Evolutionary conservation across 331 rosid species (phyloP).

Genomic region (Rosa hybrid): DNA sequence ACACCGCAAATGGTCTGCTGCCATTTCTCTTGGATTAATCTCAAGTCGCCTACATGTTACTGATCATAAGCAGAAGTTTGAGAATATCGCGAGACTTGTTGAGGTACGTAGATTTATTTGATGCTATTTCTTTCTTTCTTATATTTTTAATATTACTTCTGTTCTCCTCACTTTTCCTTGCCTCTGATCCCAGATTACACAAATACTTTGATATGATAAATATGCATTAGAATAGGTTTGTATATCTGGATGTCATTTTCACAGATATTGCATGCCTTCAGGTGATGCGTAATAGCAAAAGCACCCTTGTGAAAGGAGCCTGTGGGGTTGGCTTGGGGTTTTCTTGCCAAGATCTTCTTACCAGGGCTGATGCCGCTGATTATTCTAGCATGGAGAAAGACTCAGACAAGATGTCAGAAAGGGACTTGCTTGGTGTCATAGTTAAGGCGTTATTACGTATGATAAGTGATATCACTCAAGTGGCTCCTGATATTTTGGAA

Average conservation of each 20-base stretch:
- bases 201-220: background rate
- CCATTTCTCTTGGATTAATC: constrained; percentile 90
- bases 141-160: background rate
- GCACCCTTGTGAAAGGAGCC: constrained; percentile 91
- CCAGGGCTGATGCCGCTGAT: constrained; percentile 61
- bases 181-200: background rate
- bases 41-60: constrained; percentile 92
- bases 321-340: constrained; percentile 97
- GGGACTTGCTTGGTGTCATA: constrained; percentile 60
- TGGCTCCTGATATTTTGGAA: constrained; percentile 57
- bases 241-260: constrained; percentile 17
- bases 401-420: constrained; percentile 50
- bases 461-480: constrained; percentile 55
- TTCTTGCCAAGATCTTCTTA: constrained; percentile 85
- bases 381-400: constrained; percentile 46
- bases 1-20: constrained; percentile 91
- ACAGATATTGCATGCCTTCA: constrained; percentile 39
- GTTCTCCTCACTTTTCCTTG: background rate
- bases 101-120: constrained; percentile 59
- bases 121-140: background rate
- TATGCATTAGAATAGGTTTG: background rate
- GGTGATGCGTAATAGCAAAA: constrained; percentile 73
- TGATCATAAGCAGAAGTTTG: constrained; percentile 80
- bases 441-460: constrained; percentile 53
- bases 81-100: constrained; percentile 72